Percentiles rank a stretch among this genome's conserved stretches.
These are phyloP conservation scores for Backusella tuberculispora DNA, from an alignment of 192 early-diverging fungal genomes.

Conservation along the genomic window DNA sequence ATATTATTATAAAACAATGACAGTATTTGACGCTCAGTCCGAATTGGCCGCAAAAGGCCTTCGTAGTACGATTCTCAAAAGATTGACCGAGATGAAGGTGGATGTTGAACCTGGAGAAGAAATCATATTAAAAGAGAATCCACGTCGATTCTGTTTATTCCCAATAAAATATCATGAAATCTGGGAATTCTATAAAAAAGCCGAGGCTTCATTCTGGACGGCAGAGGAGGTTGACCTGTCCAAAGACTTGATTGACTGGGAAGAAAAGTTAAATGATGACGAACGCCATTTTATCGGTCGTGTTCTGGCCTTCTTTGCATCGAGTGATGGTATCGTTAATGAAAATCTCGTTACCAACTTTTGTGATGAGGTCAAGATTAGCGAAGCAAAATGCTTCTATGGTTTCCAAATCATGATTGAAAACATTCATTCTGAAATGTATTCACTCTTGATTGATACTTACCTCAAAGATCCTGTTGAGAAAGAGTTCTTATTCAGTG, in stretches of 20 bases:
- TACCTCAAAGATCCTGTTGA: constrained; percentile 87
- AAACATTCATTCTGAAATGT: constrained; percentile 93
- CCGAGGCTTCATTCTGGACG: constrained; percentile 95
- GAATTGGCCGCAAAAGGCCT: no score
- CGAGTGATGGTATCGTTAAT: constrained; percentile 93
- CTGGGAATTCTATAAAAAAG: constrained; percentile 83
- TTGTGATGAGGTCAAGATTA: constrained; percentile 87
- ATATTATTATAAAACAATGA: no score
- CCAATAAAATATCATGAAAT: constrained; percentile 87
- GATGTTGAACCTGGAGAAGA: neutral
- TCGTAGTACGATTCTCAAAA: no score
- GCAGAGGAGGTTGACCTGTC: constrained; percentile 92
- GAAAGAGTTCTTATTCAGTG: constrained; percentile 84
- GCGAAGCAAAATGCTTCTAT: constrained; percentile 90
- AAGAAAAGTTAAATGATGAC: constrained; percentile 77
- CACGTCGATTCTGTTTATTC: constrained; percentile 84
- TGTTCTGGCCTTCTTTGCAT: constrained; percentile 92
- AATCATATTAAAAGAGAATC: constrained; percentile 54
- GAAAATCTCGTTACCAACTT: constrained; percentile 91
- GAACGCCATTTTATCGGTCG: constrained; percentile 89
- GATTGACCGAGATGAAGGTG: no score
- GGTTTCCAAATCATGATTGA: no score
- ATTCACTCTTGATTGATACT: constrained; percentile 91
- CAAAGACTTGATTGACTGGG: constrained; percentile 89
- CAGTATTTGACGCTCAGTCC: no score